phyloP scores from a whole-genome alignment of 129 eudicot genomes.

The Gnaphalium uliginosum region DNA sequence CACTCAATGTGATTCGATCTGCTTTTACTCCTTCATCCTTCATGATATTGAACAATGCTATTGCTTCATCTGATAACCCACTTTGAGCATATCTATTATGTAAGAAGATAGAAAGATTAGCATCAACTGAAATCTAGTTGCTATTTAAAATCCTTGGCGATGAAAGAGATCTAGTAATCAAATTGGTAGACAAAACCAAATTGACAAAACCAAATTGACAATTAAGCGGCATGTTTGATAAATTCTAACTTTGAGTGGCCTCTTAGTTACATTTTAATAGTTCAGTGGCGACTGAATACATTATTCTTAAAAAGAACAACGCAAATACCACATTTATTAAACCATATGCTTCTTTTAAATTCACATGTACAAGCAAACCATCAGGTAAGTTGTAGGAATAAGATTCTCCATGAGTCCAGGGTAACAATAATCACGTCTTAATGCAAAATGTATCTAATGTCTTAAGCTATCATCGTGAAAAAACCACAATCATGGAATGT shows the following conservation, averaged over 20 bases:
- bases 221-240: neutral
- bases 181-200: neutral
- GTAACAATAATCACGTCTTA: neutral
- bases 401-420: no score
- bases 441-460: neutral
- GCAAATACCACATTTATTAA: neutral
- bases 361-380: no score
- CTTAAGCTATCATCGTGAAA: neutral
- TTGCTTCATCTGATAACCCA: conserved; percentile 74
- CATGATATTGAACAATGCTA: conserved; percentile 57
- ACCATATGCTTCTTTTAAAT: neutral
- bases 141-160: neutral
- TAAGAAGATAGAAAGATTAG: neutral
- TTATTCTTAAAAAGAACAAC: neutral
- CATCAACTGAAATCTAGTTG: neutral
- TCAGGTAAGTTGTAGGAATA: no score
- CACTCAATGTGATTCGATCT: conserved; percentile 62
- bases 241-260: neutral
- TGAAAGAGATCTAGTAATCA: neutral
- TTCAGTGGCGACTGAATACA: neutral
- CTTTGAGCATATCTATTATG: conserved; percentile 69
- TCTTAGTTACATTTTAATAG: neutral
- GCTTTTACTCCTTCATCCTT: conserved; percentile 49
- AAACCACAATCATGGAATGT: neutral
- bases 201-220: neutral